Evolutionary conservation across 2,329 filamentous ascomycete species (phyloP).

Genomic region (Chalara sp.): DNA sequence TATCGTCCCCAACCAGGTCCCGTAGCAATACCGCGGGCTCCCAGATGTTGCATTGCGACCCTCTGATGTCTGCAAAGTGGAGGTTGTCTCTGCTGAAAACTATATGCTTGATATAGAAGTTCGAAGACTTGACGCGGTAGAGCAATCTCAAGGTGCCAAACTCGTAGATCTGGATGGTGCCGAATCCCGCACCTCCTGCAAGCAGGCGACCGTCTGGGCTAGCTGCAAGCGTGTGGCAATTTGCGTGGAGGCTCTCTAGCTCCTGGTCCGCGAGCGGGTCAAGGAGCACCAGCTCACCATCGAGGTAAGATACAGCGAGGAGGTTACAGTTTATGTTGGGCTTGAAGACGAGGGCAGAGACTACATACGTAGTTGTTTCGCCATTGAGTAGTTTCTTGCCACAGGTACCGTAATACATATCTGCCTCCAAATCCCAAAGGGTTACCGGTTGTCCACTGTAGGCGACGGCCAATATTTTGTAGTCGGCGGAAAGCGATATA

Average conservation of each 20-base stretch:
- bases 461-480: conserved; percentile 28
- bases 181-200: conserved; percentile 18
- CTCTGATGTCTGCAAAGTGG: conserved; percentile 30
- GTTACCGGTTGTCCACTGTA: conserved; percentile 27
- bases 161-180: conserved; percentile 22
- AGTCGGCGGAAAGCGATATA: conserved; percentile 23
- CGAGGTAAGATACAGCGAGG: conserved; percentile 11
- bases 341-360: conserved; percentile 27
- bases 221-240: conserved; percentile 13
- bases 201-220: conserved; percentile 21
- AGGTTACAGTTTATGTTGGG: conserved; percentile 7
- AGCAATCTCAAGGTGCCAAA: conserved; percentile 23
- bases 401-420: conserved; percentile 27
- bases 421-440: conserved; percentile 30
- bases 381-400: conserved; percentile 27
- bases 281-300: conserved; percentile 12
- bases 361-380: conserved; percentile 23
- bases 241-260: not conserved
- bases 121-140: conserved; percentile 21
- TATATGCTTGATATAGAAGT: conserved; percentile 26
- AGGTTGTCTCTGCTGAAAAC: conserved; percentile 27
- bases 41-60: conserved; percentile 31
- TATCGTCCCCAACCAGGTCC: conserved; percentile 22
- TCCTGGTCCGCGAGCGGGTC: conserved; percentile 7
- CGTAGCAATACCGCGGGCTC: conserved; percentile 25